These are phyloP conservation scores for Posidonia oceanica DNA, from an alignment of 116 monocot species.

Conservation along the genomic window DNA sequence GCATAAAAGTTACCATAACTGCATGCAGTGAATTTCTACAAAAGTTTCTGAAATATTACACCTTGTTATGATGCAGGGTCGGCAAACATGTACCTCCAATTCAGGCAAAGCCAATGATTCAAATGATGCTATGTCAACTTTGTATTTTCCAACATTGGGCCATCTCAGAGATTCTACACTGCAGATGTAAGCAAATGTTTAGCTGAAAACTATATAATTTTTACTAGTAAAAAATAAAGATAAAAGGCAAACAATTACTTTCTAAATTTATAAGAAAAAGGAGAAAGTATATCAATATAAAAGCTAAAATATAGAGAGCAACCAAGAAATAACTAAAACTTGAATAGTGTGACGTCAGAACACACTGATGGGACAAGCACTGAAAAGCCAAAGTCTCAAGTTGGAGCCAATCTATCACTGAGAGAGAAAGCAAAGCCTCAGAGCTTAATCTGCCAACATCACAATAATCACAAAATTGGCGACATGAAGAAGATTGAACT, in stretches of 20 bases:
- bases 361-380: too few relatives aligned
- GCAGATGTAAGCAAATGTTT: constrained; percentile 2
- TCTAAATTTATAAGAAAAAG: background rate
- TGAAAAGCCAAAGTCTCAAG: too few relatives aligned
- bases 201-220: background rate
- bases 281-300: too few relatives aligned
- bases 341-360: too few relatives aligned
- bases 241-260: background rate
- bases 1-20: background rate
- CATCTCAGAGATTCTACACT: constrained; percentile 57
- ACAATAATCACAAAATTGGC: too few relatives aligned
- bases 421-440: too few relatives aligned
- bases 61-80: background rate
- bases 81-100: constrained; percentile 38
- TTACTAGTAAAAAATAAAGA: background rate
- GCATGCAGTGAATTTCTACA: background rate
- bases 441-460: too few relatives aligned
- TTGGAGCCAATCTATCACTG: too few relatives aligned
- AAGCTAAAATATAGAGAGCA: too few relatives aligned
- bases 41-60: background rate
- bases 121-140: constrained; percentile 78
- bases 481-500: too few relatives aligned
- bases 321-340: too few relatives aligned
- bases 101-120: constrained; percentile 77
- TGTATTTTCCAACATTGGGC: constrained; percentile 91